Evolutionary conservation across 805 yeast species (phyloP), one percentile per base, ranked within the genome.

Genomic region (Lipomyces kockii): DNA sequence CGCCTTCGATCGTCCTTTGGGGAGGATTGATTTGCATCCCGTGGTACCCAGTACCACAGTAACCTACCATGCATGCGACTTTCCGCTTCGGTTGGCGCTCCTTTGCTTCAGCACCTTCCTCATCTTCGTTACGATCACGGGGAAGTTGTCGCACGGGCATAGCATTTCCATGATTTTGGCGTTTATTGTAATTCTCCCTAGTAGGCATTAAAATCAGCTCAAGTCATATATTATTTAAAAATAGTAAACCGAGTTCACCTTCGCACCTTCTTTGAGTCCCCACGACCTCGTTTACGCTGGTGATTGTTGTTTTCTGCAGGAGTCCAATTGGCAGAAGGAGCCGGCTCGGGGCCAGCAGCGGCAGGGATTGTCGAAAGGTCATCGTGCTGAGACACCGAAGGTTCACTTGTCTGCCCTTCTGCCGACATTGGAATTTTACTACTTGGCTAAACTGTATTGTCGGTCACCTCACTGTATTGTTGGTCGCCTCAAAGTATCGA

Each of bases 41-140:
- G 78, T 91, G 95, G 79, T 93, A 93, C 0, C 98, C 98, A 0
- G 97, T 88, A 54, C 98, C 98, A 77, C 97, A 93, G 80, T 93
- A 93, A 3, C 98, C 98, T 71, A 93, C 83, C 87, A 91, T 83
- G 74, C 90, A 87, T 0, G 97, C 98, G 27, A 92, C 97, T 76
- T 93, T 93, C 74, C 87, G 85, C 83, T 93, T 93, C 27, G 74
- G 91, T 84, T 75, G 70, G 27, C 83, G 64, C 58, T 74, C 78
- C 34, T 56, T 49, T 27, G 57, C 61, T 29, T 63, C 60, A 34
- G 57, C 66, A 8, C 58, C 63, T 14, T 27, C 57, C 12, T 61
- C 59, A 11, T 54, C 63, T 2, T 54, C 57, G 22, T 5, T 52
- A n/a, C 20, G 60, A 51, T 32, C 56, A 27, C 61, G 58, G 37